A percentile compares a stretch with the other conserved stretches of the same genome.
Evolutionary conservation across 1,139 yeast genomes (phyloP).

Genomic region (Candida buenavistaensis): DNA sequence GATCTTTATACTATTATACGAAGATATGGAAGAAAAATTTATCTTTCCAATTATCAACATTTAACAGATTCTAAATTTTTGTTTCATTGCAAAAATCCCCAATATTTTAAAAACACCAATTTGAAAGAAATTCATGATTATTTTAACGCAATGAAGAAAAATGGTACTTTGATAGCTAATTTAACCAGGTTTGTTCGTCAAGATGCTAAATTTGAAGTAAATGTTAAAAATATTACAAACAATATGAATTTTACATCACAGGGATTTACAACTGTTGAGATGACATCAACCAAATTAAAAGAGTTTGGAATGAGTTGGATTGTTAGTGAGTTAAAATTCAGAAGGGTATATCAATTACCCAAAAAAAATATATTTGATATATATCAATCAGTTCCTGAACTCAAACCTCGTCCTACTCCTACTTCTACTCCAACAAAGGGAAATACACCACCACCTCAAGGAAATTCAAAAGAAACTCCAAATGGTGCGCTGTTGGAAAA

Average conservation of each 20-base stretch:
- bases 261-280: constrained; percentile 27
- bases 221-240: constrained; percentile 39
- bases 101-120: constrained; percentile 27
- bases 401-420: constrained; percentile 6
- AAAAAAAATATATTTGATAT: constrained; percentile 21
- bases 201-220: constrained; percentile 37
- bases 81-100: constrained; percentile 25
- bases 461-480: background rate
- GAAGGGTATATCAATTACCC: constrained; percentile 36
- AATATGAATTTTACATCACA: constrained; percentile 39
- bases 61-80: constrained; percentile 41
- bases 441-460: constrained; percentile 1
- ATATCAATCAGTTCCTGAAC: constrained; percentile 17
- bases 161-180: constrained; percentile 52
- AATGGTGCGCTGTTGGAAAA: constrained; percentile 4
- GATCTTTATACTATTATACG: constrained; percentile 48
- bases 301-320: constrained; percentile 41
- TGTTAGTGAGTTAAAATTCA: constrained; percentile 35
- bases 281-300: constrained; percentile 24
- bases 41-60: constrained; percentile 41
- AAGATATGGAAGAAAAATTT: constrained; percentile 44
- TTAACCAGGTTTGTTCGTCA: constrained; percentile 51
- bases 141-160: constrained; percentile 49
- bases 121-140: constrained; percentile 41
- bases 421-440: background rate